Evolutionary conservation across 768 basidiomycete species (phyloP), one percentile per base, ranked within the genome.

Genomic region (Lactarius pseudohatsudake): DNA sequence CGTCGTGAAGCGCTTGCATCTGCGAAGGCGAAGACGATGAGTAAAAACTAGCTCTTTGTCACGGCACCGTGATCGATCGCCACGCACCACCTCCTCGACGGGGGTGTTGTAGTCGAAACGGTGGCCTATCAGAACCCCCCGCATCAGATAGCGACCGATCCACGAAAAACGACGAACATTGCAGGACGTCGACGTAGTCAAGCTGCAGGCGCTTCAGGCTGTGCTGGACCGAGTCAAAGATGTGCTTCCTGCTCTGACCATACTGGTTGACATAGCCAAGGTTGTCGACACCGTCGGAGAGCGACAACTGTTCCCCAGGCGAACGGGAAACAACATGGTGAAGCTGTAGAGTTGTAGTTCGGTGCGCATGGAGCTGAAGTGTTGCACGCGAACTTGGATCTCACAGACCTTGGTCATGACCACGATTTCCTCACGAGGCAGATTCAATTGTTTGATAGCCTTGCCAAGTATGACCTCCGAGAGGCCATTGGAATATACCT

Each of bases 181-280:
- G 89, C 10, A 90, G 75, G 1, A 91, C 75, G 72, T 91, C 90
- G 69, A 92, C 79, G 66, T 90, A 91, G 59, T 91, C 89, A 36
- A 89, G 75, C 59, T 89, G 86, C 11, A 92, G 79, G 40, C 90
- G 80, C 70, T 87, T 75, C 62, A 91, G 74, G 60, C 84, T 85
- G 28, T 76, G 75, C 69, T 86, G 86, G 15, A 83, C 81, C 15
- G 82, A 76, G 43, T 84, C 86, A 69, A 88, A 88, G 72, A 89
- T 86, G 72, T 84, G 82, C 78, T 84, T 81, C 38, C 81, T 75
- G 60, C 71, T 75, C 3, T 76, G 69, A 3, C 79, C 79, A 11
- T 73, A 50, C 53, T 78, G 75, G 66, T 81, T 82, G 45, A 79
- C 75, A 62, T 76, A 76, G n/a, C 79, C 77, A 9, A 20, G 1